Percentiles rank a stretch among this genome's conserved stretches.
Evolutionary conservation across 2,329 filamentous ascomycete species (phyloP).

Genomic region (Falciphora oryzae): DNA sequence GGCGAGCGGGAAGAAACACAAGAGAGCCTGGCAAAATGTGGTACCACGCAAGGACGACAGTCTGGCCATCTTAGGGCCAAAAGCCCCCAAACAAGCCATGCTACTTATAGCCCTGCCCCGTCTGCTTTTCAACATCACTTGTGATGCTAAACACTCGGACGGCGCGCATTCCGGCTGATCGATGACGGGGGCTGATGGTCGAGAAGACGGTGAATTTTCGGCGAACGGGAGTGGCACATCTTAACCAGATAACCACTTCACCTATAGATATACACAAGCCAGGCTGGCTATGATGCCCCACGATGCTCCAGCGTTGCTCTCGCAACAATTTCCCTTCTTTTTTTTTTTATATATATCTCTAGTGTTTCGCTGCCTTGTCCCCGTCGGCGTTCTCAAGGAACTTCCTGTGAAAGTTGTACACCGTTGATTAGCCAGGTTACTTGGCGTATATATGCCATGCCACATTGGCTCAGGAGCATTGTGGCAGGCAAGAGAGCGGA

Average conservation of each 20-base stretch:
- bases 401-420: conserved; percentile 29
- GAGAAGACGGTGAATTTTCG: not conserved
- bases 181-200: not conserved
- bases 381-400: conserved; percentile 39
- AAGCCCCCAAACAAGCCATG: not conserved
- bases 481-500: conserved; percentile 10
- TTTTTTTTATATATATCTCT: conserved; percentile 21
- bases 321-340: not conserved
- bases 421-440: not conserved
- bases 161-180: not conserved
- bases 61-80: not conserved
- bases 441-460: not conserved
- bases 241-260: not conserved
- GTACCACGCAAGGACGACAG: not conserved
- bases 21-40: not conserved
- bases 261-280: conserved; percentile 12
- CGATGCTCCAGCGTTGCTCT: not conserved
- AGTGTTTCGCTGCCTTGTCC: conserved; percentile 37
- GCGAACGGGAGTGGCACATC: not conserved
- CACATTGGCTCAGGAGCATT: not conserved
- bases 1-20: not conserved
- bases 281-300: conserved; percentile 5
- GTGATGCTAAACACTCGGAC: not conserved
- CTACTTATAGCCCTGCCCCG: too few species aligned
- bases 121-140: not conserved